Base-by-base conservation (phyloP, 768 basidiomycete species). In the Boletus vinaceobasis region DNA sequence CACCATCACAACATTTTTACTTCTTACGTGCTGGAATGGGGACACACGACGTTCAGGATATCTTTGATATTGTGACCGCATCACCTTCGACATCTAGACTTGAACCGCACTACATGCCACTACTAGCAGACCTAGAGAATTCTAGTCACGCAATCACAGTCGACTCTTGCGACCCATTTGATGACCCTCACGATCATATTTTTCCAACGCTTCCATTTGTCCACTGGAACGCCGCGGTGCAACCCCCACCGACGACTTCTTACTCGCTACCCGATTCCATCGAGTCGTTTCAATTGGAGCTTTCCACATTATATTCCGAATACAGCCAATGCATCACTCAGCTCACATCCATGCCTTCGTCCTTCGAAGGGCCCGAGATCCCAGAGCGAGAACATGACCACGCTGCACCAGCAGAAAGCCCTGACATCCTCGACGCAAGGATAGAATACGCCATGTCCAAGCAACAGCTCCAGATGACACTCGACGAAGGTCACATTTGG, bases 401-500 rank as follows among this genome's bases (percentile, higher is more conserved):
- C 1, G 13, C 45, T 33, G 39, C 48, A 15, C 48, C 58, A 32
- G 29, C 46, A 37, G 55, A 47, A 32, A 43, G 35, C 21, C 49
- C 53, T 36, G 71, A 72, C 36, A 56, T 66, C 40, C 70, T 65
- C 4, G 77, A 77, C 11, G 71, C 69, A 1, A 71, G 65, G 17
- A 65, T 70, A 33, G 79, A 79, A 43, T 74, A 78, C 52, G 74
- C 74, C 19, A 78, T 86, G 77, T 84, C 86, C 40, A 87, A 83
- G 63, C 73, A 74, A 2, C 88, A 90, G 59, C 69, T 78, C 35
- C 77, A 82, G 54, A 75, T 90, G 39, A 78, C 77, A 3, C 53
- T 79, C 4, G 81, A 85, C 40, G 89, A 91, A 66, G 81, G 80
- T 31, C 67, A 68, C 33, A 62, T 90, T 43, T 88, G 88, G 89